Conservation (phyloP, 2,329 filamentous ascomycete genomes). For the Claviceps arundinis region DNA sequence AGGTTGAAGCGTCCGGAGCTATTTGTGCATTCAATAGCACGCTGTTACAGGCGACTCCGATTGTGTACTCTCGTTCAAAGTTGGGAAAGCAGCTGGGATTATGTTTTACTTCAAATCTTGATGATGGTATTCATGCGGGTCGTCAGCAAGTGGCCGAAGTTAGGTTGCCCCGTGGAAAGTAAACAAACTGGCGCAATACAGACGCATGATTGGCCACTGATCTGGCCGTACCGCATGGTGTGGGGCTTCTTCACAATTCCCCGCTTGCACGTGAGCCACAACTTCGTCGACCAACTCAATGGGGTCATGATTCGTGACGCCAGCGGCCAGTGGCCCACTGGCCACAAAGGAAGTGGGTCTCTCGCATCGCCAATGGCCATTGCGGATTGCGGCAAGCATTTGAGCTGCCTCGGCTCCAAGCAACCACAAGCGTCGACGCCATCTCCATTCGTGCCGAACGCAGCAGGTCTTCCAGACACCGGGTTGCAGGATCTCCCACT, state of each 20-base stretch:
- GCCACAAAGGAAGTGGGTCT: no score
- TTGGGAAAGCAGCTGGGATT: background rate
- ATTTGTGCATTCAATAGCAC: background rate
- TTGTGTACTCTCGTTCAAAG: background rate
- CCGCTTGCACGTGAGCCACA: conserved; percentile 13
- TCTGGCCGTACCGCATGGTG: background rate
- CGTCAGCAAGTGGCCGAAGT: conserved; percentile 4
- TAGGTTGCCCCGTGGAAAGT: conserved; percentile 31
- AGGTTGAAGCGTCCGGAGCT: background rate
- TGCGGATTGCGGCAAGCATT: no score
- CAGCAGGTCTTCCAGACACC: conserved; percentile 6
- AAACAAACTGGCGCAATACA: conserved; percentile 22
- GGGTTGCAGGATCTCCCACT: conserved; percentile 9
- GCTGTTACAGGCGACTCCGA: background rate
- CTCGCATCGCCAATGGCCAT: no score
- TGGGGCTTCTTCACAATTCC: background rate
- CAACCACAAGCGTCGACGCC: no score
- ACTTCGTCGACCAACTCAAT: background rate
- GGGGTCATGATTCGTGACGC: no score
- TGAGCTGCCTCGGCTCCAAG: conserved; percentile 18
- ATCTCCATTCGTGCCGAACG: conserved; percentile 7
- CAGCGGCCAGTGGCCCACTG: no score
- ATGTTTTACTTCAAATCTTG: background rate
- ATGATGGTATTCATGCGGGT: background rate
- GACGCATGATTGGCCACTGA: conserved; percentile 14